Percentiles rank a stretch among this genome's conserved stretches.
These are phyloP conservation scores for Melanopsichium pennsylvanicum DNA, from an alignment of 1,284 basidiomycete species.

Conservation along the genomic window DNA sequence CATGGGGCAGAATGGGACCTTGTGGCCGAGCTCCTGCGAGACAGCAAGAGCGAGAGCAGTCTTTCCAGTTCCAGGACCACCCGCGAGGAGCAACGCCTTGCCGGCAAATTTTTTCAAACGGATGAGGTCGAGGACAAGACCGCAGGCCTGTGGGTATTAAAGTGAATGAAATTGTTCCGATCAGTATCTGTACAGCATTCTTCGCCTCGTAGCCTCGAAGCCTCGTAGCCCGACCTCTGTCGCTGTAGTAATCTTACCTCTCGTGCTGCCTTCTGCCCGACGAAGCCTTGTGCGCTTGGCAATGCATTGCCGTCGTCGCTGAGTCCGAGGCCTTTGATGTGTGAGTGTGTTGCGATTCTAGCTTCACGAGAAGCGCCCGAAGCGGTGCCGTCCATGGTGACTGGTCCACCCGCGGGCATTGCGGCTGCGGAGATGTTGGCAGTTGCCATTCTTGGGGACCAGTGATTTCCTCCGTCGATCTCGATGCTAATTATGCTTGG, in stretches of 20 bases:
- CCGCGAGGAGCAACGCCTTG: conserved; percentile 83
- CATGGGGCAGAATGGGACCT: conserved; percentile 98
- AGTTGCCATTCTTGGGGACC: conserved; percentile 32
- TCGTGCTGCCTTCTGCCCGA: conserved; percentile 87
- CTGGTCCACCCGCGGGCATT: conserved; percentile 27
- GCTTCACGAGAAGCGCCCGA: conserved; percentile 50
- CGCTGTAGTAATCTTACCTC: conserved; percentile 73
- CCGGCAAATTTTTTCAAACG: conserved; percentile 91
- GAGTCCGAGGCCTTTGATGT: conserved; percentile 94
- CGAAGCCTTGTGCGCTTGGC: conserved; percentile 78
- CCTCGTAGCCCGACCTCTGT: no score
- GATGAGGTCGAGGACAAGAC: conserved; percentile 87
- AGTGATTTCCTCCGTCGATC: no score
- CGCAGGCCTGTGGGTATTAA: conserved; percentile 75
- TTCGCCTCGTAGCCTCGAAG: neutral
- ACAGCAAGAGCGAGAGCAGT: conserved; percentile 93
- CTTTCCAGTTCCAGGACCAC: conserved; percentile 91
- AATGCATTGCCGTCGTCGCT: conserved; percentile 82
- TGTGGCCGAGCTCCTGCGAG: conserved; percentile 89
- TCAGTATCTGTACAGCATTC: no score
- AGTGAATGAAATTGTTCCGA: no score
- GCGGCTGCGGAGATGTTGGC: conserved; percentile 21
- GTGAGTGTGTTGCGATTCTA: conserved; percentile 86
- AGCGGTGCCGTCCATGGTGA: conserved; percentile 28
- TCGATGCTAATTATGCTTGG: no score